phyloP scores from a whole-genome alignment of 176 grass and related monocot genomes.

The Lolium rigidum region DNA sequence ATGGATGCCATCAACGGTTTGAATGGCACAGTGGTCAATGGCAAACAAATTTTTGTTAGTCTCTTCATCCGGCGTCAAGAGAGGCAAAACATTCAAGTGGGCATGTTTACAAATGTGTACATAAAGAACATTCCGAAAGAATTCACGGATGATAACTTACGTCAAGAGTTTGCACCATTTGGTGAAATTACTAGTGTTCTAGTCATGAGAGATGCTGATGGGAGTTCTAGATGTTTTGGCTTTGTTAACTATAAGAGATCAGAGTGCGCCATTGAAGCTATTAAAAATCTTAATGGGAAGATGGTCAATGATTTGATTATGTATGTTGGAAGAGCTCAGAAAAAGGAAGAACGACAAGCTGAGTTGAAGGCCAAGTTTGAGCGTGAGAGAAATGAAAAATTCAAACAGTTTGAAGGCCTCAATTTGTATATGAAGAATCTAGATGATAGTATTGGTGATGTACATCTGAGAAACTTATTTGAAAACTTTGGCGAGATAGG shows the following conservation, averaged over 20 bases:
- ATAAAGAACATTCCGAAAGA: conserved; percentile 53
- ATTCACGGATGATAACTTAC: conserved; percentile 46
- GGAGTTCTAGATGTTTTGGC: conserved; percentile 53
- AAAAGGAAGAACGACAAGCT: conserved; percentile 50
- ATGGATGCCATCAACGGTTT: conserved; percentile 45
- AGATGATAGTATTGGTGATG: conserved; percentile 52
- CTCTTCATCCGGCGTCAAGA: conserved; percentile 35
- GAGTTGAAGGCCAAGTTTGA: conserved; percentile 47
- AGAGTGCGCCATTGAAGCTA: conserved; percentile 40
- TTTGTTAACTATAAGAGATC: conserved; percentile 61
- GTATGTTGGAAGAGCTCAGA: conserved; percentile 58
- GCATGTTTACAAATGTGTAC: conserved; percentile 13
- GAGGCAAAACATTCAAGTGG: neutral
- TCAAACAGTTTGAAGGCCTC: conserved; percentile 36
- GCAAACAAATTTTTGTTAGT: conserved; percentile 45
- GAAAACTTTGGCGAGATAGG: conserved; percentile 44
- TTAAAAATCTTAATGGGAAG: conserved; percentile 48
- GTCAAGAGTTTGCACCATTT: conserved; percentile 39
- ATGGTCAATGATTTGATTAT: conserved; percentile 29
- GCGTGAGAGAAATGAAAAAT: conserved; percentile 11
- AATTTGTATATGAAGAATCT: conserved; percentile 70
- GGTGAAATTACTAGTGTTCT: conserved; percentile 54
- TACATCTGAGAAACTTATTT: conserved; percentile 40
- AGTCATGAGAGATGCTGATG: conserved; percentile 52
- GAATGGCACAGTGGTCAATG: conserved; percentile 56